Percentiles rank a stretch among this genome's conserved stretches.
These are phyloP conservation scores for Sphagnum fallax DNA, from an alignment of 228 moss, liverwort and hornwort species.

Conservation along the genomic window DNA sequence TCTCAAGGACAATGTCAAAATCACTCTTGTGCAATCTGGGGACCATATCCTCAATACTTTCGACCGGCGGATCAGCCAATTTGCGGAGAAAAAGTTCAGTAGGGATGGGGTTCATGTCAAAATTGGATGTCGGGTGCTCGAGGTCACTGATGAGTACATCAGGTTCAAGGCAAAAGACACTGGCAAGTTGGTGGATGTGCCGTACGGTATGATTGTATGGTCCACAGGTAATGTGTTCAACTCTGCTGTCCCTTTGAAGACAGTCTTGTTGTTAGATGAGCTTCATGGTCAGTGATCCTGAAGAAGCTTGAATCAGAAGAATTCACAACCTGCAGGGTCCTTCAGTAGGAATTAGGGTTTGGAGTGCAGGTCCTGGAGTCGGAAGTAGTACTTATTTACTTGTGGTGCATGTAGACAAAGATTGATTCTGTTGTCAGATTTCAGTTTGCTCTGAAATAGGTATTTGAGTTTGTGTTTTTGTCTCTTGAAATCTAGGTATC, in stretches of 20 bases:
- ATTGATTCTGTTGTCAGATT: no score
- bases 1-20: conserved; percentile 31
- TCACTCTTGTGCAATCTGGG: conserved; percentile 79
- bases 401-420: no score
- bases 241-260: no score
- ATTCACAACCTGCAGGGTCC: no score
- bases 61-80: conserved; percentile 82
- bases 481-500: conserved; percentile 36
- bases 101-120: conserved; percentile 77
- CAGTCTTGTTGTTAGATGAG: no score
- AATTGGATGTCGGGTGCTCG: conserved; percentile 73
- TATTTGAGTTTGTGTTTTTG: conserved; percentile 9
- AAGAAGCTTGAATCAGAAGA: no score
- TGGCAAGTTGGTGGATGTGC: conserved; percentile 49
- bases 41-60: conserved; percentile 99
- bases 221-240: conserved; percentile 56
- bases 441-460: no score
- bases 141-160: conserved; percentile 56
- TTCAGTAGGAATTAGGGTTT: no score
- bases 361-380: no score
- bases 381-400: no score
- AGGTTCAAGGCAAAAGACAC: conserved; percentile 55
- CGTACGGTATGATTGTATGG: conserved; percentile 97
- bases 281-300: no score
- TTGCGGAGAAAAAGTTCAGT: conserved; percentile 78